A percentile compares a stretch with the other conserved stretches of the same genome.
Evolutionary conservation across 345 rosid genomes (phyloP).

Genomic region (Capsella bursapastoris): DNA sequence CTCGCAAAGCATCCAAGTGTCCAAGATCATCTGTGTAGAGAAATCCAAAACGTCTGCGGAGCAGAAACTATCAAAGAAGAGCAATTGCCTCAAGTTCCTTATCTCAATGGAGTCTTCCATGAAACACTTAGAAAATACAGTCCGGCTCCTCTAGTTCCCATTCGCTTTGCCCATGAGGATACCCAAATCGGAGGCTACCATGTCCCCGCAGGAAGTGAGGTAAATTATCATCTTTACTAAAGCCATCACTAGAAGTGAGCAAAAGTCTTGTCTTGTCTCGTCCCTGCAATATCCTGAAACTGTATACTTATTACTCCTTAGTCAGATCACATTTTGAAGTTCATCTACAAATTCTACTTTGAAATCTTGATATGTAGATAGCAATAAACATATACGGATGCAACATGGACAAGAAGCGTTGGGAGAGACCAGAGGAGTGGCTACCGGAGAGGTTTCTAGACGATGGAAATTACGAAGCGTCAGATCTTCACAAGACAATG

Average conservation of each 20-base stretch:
- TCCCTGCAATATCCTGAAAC: not conserved
- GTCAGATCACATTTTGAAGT: slow-evolving; percentile 12
- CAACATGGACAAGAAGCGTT: slow-evolving; percentile 79
- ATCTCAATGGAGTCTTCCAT: slow-evolving; percentile 71
- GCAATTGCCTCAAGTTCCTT: slow-evolving; percentile 57
- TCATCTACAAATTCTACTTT: not conserved
- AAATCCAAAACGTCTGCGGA: slow-evolving; percentile 59
- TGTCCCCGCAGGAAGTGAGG: slow-evolving; percentile 80
- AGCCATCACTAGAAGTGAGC: not conserved
- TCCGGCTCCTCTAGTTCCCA: slow-evolving; percentile 72
- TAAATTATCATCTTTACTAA: slow-evolving; percentile 23
- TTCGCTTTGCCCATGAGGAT: slow-evolving; percentile 78
- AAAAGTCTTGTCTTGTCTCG: not conserved
- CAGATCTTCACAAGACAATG: slow-evolving; percentile 82
- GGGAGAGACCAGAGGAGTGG: slow-evolving; percentile 78
- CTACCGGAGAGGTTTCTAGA: slow-evolving; percentile 76
- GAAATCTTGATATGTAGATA: slow-evolving; percentile 56
- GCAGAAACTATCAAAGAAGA: slow-evolving; percentile 68
- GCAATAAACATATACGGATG: slow-evolving; percentile 88
- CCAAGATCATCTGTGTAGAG: slow-evolving; percentile 63
- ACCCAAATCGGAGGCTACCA: slow-evolving; percentile 73
- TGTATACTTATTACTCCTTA: not conserved
- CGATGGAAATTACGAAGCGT: slow-evolving; percentile 49
- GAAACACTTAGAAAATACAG: slow-evolving; percentile 85
- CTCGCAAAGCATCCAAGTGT: slow-evolving; percentile 67